Base-by-base conservation (phyloP, 2,329 filamentous ascomycete species). In the Paecilomyces fulvus region DNA sequence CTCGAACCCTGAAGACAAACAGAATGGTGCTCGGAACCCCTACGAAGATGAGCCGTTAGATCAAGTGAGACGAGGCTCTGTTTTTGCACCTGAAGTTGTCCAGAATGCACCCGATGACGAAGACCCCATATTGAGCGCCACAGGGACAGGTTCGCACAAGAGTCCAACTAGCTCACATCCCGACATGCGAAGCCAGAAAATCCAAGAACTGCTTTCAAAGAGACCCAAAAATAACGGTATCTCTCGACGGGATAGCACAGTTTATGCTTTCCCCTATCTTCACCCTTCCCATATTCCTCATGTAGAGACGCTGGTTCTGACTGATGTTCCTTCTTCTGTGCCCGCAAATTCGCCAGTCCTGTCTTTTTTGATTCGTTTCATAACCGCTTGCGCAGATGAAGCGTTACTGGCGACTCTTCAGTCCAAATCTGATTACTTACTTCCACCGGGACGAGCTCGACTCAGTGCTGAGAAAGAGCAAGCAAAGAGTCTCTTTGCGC, bases 301-400 rank as follows among this genome's bases (percentile, higher is more conserved):
- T 52, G 63, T 84, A 8, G 75, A 77, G 53, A 82, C 79, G 0
- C 65, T 86, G 3, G 74, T 83, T 2, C 68, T 86, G 49, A 84
- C 81, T 1, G 77, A 82, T 58, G 76, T 85, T 1, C 83, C 83
- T 0, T 72, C 69, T 4, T 69, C 73, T 46, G 69, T 76, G 4
- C 67, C 69, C 5, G 63, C 65, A 8, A 73, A 74, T 25, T 77
- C 77, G 1, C 62, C 71, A 0, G 69, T 81, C 17, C 59, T 75
- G 4, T 59, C 71, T 11, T 67, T 75, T 6, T 67, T 86, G 4
- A 79, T 77, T 50, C 69, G 75, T 11, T 85, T 83, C 64, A 79
- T 85, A 59, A 77, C 74, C 53, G 75, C 79, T 49, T 84, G 82
- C 61, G 81, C 81, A 12, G 76, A 80, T 55, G 82, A 85, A 69